A percentile compares a stretch with the other conserved stretches of the same genome.
Conservation (phyloP, 495 filamentous ascomycete species). For the Lasiosphaeria ovina region DNA sequence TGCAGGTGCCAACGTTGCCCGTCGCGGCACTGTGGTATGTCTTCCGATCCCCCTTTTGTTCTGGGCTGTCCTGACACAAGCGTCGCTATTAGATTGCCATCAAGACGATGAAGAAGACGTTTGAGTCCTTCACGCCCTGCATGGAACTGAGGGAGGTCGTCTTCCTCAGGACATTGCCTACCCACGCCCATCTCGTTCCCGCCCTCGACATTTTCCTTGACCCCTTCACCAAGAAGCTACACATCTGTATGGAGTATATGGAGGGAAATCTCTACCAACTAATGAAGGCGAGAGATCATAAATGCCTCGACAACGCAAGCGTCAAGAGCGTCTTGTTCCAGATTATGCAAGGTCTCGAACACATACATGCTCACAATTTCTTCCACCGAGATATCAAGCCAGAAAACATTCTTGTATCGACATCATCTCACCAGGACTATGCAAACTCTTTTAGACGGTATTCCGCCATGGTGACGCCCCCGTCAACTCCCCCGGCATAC, state of each 20-base stretch:
- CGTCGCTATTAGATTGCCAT: slow-evolving; percentile 76
- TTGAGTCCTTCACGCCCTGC: slow-evolving; percentile 86
- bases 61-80: slow-evolving; percentile 15
- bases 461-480: slow-evolving; percentile 89
- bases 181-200: slow-evolving; percentile 88
- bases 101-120: slow-evolving; percentile 99
- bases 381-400: slow-evolving; percentile 99
- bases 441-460: slow-evolving; percentile 81
- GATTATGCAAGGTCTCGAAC: slow-evolving; percentile 92
- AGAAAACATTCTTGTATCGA: slow-evolving; percentile 97
- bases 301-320: slow-evolving; percentile 80
- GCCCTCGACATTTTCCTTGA: slow-evolving; percentile 99
- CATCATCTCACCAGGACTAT: slow-evolving; percentile 78
- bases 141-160: slow-evolving; percentile 94
- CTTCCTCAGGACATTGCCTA: slow-evolving; percentile 84
- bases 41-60: neutral
- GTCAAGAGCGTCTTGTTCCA: slow-evolving; percentile 98
- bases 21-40: slow-evolving; percentile 88
- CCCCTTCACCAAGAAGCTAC: slow-evolving; percentile 89
- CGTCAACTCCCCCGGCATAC: slow-evolving; percentile 88
- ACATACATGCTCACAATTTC: slow-evolving; percentile 95
- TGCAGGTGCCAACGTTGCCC: slow-evolving; percentile 83
- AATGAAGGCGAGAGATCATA: slow-evolving; percentile 98
- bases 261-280: slow-evolving; percentile 98
- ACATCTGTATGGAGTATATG: slow-evolving; percentile 99